phyloP scores from a whole-genome alignment of 1,284 basidiomycete genomes.

The Cryptococcus sp. region DNA sequence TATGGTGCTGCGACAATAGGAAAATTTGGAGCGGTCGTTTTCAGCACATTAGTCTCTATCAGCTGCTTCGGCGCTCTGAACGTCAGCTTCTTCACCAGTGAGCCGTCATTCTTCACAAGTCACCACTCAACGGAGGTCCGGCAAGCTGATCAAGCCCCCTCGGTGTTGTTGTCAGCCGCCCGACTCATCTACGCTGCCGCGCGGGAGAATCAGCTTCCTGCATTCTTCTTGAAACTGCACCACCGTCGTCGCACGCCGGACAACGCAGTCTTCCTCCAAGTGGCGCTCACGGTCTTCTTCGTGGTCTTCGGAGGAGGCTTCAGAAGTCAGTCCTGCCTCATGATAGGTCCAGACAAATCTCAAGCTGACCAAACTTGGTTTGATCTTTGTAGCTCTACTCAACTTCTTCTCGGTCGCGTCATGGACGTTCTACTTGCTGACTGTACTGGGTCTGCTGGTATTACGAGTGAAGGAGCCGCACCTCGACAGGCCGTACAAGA shows the following conservation, averaged over 20 bases:
- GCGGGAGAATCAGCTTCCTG: conserved; percentile 81
- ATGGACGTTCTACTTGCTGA: conserved; percentile 90
- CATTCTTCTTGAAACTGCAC: conserved; percentile 75
- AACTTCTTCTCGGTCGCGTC: conserved; percentile 64
- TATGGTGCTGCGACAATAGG: conserved; percentile 88
- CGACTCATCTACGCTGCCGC: conserved; percentile 86
- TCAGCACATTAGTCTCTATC: conserved; percentile 83
- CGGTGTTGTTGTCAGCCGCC: conserved; percentile 47
- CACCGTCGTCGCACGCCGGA: conserved; percentile 74
- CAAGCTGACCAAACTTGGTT: neutral
- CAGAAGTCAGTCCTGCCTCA: conserved; percentile 56
- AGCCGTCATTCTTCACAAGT: conserved; percentile 5
- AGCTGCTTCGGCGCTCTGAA: conserved; percentile 93
- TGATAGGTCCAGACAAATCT: neutral
- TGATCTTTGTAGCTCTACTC: conserved; percentile 58
- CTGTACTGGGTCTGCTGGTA: conserved; percentile 84
- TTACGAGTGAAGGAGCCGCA: conserved; percentile 88
- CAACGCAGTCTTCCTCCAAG: conserved; percentile 79
- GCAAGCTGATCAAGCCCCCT: neutral
- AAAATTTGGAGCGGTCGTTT: conserved; percentile 77
- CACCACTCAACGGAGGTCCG: too few species aligned
- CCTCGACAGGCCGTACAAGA: conserved; percentile 84
- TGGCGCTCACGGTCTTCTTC: conserved; percentile 70
- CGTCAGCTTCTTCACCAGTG: conserved; percentile 76
- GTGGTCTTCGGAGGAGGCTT: conserved; percentile 86